Evolutionary conservation across 768 basidiomycete genomes (phyloP).

Genomic region (Calocybe cyanea): DNA sequence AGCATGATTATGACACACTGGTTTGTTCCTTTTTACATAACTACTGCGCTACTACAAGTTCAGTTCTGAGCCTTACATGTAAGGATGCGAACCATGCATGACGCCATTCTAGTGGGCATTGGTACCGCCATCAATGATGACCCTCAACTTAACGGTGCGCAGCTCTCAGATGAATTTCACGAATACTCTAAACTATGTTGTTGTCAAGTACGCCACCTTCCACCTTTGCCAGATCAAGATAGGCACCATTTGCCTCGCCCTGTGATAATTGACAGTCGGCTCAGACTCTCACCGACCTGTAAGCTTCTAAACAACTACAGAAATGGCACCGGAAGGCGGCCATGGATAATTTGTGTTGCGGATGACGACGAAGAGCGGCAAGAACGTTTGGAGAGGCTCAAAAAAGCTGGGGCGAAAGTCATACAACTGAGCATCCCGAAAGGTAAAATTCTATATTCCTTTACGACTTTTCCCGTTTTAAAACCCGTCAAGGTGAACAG

Average conservation of each 20-base stretch:
- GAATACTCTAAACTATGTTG: not conserved
- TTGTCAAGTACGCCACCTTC: conserved; percentile 52
- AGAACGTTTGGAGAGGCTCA: conserved; percentile 40
- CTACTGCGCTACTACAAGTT: conserved; percentile 2
- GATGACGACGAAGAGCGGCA: conserved; percentile 24
- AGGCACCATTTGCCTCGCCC: conserved; percentile 66
- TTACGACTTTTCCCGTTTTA: not conserved
- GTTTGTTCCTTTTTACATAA: conserved; percentile 37
- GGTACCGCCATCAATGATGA: conserved; percentile 90
- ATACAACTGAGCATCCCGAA: conserved; percentile 42
- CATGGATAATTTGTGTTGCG: conserved; percentile 64
- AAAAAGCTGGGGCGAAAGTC: conserved; percentile 64
- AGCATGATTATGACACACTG: conserved; percentile 95
- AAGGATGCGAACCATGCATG: conserved; percentile 91
- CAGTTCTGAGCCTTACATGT: not conserved
- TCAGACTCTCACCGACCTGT: conserved; percentile 63
- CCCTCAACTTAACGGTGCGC: conserved; percentile 88
- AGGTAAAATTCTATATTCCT: conserved; percentile 24
- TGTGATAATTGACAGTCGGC: conserved; percentile 73
- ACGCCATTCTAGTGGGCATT: conserved; percentile 88
- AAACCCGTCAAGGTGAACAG: conserved; percentile 4
- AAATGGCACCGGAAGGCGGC: conserved; percentile 56
- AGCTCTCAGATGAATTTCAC: not conserved
- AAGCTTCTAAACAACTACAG: conserved; percentile 68
- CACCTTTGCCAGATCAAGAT: conserved; percentile 30